These are phyloP conservation scores for Triticum dicoccoides DNA, from an alignment of 176 grass and related monocot species.

Conservation along the genomic window DNA sequence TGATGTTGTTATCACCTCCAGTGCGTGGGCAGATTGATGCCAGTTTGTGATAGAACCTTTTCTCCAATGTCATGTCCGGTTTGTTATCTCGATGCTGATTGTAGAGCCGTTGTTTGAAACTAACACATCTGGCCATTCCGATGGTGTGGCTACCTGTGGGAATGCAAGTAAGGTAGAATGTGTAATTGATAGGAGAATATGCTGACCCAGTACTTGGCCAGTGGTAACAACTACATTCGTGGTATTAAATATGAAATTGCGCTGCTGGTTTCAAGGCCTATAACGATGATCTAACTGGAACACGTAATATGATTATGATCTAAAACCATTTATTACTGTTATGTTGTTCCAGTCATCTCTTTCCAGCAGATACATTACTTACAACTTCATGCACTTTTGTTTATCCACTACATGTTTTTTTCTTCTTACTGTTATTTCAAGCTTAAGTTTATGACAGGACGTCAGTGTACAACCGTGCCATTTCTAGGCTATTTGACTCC, in stretches of 20 bases:
- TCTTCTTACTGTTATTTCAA: constrained; percentile 17
- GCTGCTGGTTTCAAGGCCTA: not conserved
- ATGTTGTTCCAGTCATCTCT: not conserved
- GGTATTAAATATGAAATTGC: not conserved
- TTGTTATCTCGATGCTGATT: constrained; percentile 59
- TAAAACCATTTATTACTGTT: not conserved
- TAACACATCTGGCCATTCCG: constrained; percentile 70
- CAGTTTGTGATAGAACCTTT: constrained; percentile 46
- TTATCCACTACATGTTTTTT: not conserved
- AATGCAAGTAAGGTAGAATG: constrained; percentile 3
- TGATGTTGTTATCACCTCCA: constrained; percentile 59
- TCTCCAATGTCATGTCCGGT: constrained; percentile 59
- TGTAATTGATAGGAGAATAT: not conserved
- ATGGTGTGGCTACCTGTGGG: constrained; percentile 84
- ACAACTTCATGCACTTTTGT: not conserved
- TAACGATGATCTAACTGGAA: not conserved
- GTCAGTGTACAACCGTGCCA: not conserved
- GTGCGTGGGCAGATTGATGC: constrained; percentile 51
- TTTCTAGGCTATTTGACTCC: not conserved
- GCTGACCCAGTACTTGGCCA: not conserved
- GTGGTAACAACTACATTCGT: not conserved
- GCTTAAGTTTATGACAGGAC: constrained; percentile 16
- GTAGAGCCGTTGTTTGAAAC: constrained; percentile 87
- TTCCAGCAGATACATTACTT: constrained; percentile 8
- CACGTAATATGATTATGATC: not conserved